Evolutionary conservation across 2,329 filamentous ascomycete species (phyloP).

Genomic region (Zopfia rhizophila): DNA sequence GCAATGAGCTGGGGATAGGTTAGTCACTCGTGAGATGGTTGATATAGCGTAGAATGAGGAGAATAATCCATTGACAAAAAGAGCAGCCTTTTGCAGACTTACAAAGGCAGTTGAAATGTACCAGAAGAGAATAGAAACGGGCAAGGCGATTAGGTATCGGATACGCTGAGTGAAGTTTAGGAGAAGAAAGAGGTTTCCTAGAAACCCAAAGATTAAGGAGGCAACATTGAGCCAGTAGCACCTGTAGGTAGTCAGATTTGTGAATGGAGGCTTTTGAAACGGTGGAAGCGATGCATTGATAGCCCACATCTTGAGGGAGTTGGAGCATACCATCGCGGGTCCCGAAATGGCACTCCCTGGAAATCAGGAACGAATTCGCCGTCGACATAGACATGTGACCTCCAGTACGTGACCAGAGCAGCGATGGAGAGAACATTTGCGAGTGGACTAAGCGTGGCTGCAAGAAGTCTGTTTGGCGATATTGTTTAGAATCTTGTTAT

Average conservation of each 20-base stretch:
- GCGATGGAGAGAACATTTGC: constrained; percentile 90
- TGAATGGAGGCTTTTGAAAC: neutral
- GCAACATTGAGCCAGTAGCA: constrained; percentile 79
- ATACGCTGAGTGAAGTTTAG: constrained; percentile 87
- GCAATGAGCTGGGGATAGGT: constrained; percentile 65
- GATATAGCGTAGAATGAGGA: constrained; percentile 2
- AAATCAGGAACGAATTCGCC: constrained; percentile 62
- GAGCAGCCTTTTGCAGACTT: constrained; percentile 47
- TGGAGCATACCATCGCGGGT: constrained; percentile 73
- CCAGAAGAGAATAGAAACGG: constrained; percentile 86
- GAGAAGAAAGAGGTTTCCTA: constrained; percentile 83
- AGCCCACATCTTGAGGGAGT: neutral
- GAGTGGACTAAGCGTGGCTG: constrained; percentile 84
- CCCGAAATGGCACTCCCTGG: constrained; percentile 66
- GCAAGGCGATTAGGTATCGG: constrained; percentile 83
- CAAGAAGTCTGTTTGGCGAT: constrained; percentile 68
- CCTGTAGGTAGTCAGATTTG: constrained; percentile 54
- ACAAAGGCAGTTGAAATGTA: constrained; percentile 69
- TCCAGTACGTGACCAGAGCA: constrained; percentile 84
- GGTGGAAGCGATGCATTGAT: neutral
- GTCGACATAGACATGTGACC: constrained; percentile 65
- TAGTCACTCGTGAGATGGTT: too few relatives aligned
- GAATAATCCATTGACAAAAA: neutral
- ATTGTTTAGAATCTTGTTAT: neutral
- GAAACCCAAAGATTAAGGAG: constrained; percentile 78